Evolutionary conservation across 768 basidiomycete species (phyloP), one percentile per base, ranked within the genome.

Genomic region (Trametes maxima): DNA sequence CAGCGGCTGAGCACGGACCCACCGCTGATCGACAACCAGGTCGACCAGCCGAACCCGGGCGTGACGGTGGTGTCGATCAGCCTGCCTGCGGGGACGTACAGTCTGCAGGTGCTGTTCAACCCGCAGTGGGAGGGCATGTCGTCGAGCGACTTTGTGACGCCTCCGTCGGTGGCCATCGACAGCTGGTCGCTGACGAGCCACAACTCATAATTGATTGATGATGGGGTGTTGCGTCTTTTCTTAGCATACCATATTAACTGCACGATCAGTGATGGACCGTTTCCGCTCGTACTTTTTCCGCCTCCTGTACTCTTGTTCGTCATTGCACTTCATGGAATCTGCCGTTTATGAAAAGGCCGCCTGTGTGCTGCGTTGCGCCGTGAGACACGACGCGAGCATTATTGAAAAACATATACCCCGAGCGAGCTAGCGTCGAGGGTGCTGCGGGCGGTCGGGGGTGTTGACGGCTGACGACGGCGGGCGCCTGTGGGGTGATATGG

Each of bases 121-220:
- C 97, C 96, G n/a, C 91, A 96, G 69, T 98, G 95, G 94, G 74
- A 79, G 40, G 86, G 84, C 28, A 82, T 89, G 79, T 77, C 83
- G 36, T 69, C 84, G 47, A 79, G 78, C 67, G 74, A 76, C 68
- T 88, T 85, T 74, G 82, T 89, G 63, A 88, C 85, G 13, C 95
- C 95, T 0, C 75, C 80, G 10, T 79, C 79, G 39, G 94, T 98
- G 17, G 69, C 85, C 2, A 73, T 98, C 56, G 83, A 80, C 63
- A 75, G 74, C 65, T 98, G 96, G 96, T 80, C 82, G 37, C 73
- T 92, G 64, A 88, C 82, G 33, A 94, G 92, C 71, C 94, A 95
- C 74, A 80, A 87, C 70, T 33, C 40, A 14, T 39, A 50, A 40
- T 39, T 85, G 75, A 59, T 57, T 45, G 63, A 60, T 52, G 35